Evolutionary conservation across 768 basidiomycete species (phyloP), one percentile per base, ranked within the genome.

Genomic region (Phylloporus sp.): DNA sequence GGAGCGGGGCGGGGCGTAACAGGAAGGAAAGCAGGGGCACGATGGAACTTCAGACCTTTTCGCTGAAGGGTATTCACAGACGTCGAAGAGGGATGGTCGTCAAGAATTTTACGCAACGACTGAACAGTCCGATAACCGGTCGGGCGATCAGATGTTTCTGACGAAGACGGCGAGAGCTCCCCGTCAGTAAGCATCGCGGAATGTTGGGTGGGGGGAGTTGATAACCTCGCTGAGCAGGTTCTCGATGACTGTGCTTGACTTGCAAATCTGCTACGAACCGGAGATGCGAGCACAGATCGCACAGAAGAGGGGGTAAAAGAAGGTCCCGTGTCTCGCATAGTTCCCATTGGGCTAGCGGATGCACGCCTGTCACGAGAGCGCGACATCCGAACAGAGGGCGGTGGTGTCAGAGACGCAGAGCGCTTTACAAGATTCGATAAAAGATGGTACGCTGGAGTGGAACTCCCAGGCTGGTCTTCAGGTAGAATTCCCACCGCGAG

Each of bases 91-190:
- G 60, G 53, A 31, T 71, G 60, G 2, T 76, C 72, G 50, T 80
- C 78, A 11, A 89, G 74, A 48, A 89, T 89, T 59, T 80, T 84
- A 48, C 86, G 79, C 20, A 89, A 70, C 22, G 77, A 80, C 48
- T 76, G 71, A 20, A 89, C 70, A 2, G 86, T 84, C 47, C 71
- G 80, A 55, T 82, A 83, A 3, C 80, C 80, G 22, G 62, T 68
- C 9, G 64, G 63, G 14, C 74, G 70, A 47, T 74, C 74, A 47
- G 81, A 79, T n/a, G 74, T 76, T 1, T 75, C 76, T 18, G 75
- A 75, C 0, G 81, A 80, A 2, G 71, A 66, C 15, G 72, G 56
- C 15, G 78, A 73, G 1, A 64, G 60, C 55, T 84, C 80, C 48
- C 84, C 83, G 0, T 74, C 71, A 0, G 78, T 72, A 8, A 80